phyloP scores from a whole-genome alignment of 129 eudicot genomes.

The Arctium lappa region DNA sequence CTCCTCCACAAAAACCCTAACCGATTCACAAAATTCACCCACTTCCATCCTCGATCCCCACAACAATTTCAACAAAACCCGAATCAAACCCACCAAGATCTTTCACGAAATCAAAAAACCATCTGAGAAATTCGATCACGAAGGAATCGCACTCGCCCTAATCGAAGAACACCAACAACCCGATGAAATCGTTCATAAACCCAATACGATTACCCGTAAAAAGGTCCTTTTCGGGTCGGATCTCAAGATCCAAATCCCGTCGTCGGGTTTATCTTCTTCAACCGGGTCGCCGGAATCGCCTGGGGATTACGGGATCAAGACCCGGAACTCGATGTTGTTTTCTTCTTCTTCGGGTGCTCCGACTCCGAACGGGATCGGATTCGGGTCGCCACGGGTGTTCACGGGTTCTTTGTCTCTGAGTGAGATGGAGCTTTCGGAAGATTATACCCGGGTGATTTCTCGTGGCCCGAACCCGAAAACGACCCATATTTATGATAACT shows the following conservation, averaged over 20 bases:
- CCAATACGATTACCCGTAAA: constrained; percentile 33
- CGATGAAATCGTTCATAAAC: constrained; percentile 21
- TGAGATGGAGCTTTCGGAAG: constrained; percentile 83
- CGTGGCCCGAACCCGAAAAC: constrained; percentile 78
- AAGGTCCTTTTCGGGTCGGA: constrained; percentile 54
- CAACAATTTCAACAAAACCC: constrained; percentile 26
- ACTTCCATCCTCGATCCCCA: constrained; percentile 71
- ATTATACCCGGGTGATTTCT: constrained; percentile 73
- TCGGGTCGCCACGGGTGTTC: constrained; percentile 34
- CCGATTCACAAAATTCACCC: constrained; percentile 57
- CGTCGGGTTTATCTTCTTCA: constrained; percentile 28
- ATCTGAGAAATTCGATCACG: constrained; percentile 45
- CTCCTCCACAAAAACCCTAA: constrained; percentile 20
- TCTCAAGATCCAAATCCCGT: constrained; percentile 68
- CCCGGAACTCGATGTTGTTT: constrained; percentile 37
- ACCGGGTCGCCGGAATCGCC: constrained; percentile 43
- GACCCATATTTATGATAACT: constrained; percentile 75
- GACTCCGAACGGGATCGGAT: constrained; percentile 26
- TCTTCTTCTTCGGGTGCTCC: constrained; percentile 22
- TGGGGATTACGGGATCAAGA: constrained; percentile 67
- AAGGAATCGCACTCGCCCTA: constrained; percentile 58
- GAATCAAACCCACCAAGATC: constrained; percentile 36
- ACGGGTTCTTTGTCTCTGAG: constrained; percentile 38
- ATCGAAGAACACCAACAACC: constrained; percentile 33
- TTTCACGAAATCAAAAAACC: constrained; percentile 26